phyloP scores from a whole-genome alignment of 2,329 filamentous ascomycete species.

The Calonectria pteridis region DNA sequence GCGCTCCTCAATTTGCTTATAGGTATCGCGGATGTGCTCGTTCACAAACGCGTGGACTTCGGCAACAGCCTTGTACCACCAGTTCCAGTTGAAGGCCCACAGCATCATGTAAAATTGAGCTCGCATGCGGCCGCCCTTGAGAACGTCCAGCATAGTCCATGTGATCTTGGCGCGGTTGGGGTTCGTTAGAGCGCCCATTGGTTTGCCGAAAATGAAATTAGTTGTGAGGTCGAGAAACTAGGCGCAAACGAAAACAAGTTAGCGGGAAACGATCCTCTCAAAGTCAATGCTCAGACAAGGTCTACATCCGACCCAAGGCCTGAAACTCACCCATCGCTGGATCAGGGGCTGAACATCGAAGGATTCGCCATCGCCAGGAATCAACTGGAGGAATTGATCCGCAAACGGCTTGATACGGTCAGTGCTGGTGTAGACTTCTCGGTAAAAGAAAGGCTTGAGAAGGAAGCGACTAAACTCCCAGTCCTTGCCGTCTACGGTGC shows the following conservation, averaged over 20 bases:
- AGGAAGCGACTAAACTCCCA: slow-evolving; percentile 37
- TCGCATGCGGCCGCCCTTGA: slow-evolving; percentile 29
- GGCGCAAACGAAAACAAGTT: not conserved
- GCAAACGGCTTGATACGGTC: slow-evolving; percentile 35
- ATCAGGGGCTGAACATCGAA: slow-evolving; percentile 33
- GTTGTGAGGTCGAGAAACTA: slow-evolving; percentile 36
- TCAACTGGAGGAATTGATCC: slow-evolving; percentile 22
- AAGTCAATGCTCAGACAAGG: not conserved
- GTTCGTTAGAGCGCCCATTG: slow-evolving; percentile 28
- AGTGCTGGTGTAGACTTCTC: slow-evolving; percentile 34
- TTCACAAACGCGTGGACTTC: slow-evolving; percentile 33
- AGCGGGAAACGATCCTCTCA: not conserved
- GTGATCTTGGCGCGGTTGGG: slow-evolving; percentile 30
- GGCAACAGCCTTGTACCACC: slow-evolving; percentile 32
- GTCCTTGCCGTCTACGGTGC: slow-evolving; percentile 34
- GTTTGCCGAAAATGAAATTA: slow-evolving; percentile 33
- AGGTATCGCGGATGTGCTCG: slow-evolving; percentile 28
- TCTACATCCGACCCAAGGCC: not conserved
- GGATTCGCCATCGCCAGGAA: slow-evolving; percentile 32
- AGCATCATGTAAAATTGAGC: slow-evolving; percentile 31
- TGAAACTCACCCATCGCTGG: slow-evolving; percentile 31
- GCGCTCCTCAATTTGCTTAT: slow-evolving; percentile 30
- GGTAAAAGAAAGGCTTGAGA: slow-evolving; percentile 38
- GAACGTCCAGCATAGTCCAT: slow-evolving; percentile 34
- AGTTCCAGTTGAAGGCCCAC: slow-evolving; percentile 36